These are phyloP conservation scores for Bryum argenteum DNA, from an alignment of 225 moss, liverwort and hornwort species.

Conservation along the genomic window DNA sequence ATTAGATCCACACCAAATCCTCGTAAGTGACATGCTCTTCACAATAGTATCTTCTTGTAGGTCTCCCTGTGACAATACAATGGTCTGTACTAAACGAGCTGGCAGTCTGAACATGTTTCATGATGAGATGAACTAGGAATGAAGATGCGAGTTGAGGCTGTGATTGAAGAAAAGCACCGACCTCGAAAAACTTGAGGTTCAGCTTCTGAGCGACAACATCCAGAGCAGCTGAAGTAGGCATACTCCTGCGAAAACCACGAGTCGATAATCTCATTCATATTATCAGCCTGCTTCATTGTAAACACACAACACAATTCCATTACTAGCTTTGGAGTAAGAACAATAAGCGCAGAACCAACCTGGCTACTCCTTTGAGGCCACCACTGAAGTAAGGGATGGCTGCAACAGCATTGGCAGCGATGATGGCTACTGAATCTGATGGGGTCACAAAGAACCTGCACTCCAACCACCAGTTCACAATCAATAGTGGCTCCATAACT, in stretches of 20 bases:
- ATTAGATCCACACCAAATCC: not conserved
- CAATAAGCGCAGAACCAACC: constrained; percentile 39
- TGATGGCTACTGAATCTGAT: constrained; percentile 98
- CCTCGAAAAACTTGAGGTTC: constrained; percentile 81
- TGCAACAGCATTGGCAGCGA: constrained; percentile 92
- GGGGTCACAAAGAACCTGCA: constrained; percentile 96
- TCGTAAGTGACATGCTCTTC: too few relatives aligned
- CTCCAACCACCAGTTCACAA: not conserved
- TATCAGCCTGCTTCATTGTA: not conserved
- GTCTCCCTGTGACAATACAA: too few relatives aligned
- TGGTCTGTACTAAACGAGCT: too few relatives aligned
- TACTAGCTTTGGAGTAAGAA: not conserved
- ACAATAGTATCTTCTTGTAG: too few relatives aligned
- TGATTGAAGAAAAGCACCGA: constrained; percentile 15
- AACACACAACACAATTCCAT: not conserved
- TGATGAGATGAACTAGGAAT: not conserved
- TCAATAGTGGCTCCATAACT: not conserved
- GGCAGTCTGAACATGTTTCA: not conserved
- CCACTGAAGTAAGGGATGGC: constrained; percentile 82
- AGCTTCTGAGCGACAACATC: constrained; percentile 93
- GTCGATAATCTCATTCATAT: too few relatives aligned
- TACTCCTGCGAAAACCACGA: constrained; percentile 66
- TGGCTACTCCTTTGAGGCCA: constrained; percentile 95
- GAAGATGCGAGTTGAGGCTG: not conserved
- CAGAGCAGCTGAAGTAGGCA: constrained; percentile 97